Evolutionary conservation across 177 flowering plant genomes (phyloP).

Genomic region (Tripterygium wilfordii): DNA sequence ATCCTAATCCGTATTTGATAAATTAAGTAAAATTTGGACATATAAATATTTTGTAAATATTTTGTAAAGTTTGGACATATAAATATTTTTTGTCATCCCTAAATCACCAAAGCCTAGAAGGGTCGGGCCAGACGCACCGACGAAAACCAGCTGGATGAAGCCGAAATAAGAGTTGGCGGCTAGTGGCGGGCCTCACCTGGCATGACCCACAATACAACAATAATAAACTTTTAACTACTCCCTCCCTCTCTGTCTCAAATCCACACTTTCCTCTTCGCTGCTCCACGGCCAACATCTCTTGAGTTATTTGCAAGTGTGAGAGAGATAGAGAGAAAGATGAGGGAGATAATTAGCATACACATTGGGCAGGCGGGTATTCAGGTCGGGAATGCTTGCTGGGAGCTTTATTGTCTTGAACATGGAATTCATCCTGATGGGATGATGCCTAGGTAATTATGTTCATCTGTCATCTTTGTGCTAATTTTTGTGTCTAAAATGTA

Average conservation of each 20-base stretch:
- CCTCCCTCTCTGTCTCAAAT: not conserved
- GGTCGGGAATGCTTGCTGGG: conserved; percentile 35
- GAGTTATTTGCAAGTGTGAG: not conserved
- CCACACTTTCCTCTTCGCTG: not conserved
- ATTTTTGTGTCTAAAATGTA: too few species aligned
- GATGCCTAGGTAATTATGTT: conserved; percentile 24
- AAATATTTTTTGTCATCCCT: too few species aligned
- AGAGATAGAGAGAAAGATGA: conserved; percentile 10
- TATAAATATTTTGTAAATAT: too few species aligned
- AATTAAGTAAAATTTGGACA: too few species aligned
- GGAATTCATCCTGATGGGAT: conserved; percentile 29
- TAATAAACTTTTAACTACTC: not conserved
- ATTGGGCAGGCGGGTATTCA: conserved; percentile 37
- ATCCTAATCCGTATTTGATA: too few species aligned
- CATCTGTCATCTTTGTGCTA: not conserved
- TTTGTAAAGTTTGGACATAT: too few species aligned
- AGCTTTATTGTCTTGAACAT: conserved; percentile 31
- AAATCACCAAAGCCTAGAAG: not conserved
- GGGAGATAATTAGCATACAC: conserved; percentile 30
- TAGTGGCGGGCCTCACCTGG: conserved; percentile 5
- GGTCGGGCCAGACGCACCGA: conserved; percentile 1
- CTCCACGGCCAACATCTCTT: too few species aligned
- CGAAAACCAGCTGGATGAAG: conserved; percentile 1
- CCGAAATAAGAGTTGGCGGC: conserved; percentile 12
- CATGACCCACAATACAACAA: too few species aligned